Conservation (phyloP, 208 protist species). For the Plasmodiophora brassicae region DNA sequence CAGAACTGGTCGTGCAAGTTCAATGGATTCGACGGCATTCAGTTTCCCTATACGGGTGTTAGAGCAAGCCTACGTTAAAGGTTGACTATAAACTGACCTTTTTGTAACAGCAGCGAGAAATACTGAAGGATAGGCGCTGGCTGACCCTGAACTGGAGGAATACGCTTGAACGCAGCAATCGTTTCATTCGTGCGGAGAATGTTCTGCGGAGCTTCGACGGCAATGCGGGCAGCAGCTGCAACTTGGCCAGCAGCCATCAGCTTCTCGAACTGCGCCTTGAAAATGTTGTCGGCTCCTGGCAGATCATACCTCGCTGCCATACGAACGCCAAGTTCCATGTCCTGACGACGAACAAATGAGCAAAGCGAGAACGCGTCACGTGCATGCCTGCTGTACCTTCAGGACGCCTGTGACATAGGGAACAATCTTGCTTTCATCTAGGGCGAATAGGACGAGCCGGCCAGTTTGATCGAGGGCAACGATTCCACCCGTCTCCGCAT, state of each 20-base stretch:
- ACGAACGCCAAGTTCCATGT: constrained; percentile 84
- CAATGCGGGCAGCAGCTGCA: constrained; percentile 87
- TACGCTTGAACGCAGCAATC: constrained; percentile 82
- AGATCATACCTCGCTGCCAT: constrained; percentile 91
- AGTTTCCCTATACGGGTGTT: constrained; percentile 59
- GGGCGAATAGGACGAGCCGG: constrained; percentile 60
- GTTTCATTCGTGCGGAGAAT: constrained; percentile 90
- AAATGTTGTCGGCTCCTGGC: constrained; percentile 92
- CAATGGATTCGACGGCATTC: constrained; percentile 93
- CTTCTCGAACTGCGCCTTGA: constrained; percentile 87
- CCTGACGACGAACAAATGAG: constrained; percentile 71
- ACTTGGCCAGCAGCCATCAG: constrained; percentile 78
- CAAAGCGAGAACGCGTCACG: no score
- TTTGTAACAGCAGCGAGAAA: background rate
- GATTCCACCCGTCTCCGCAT: background rate
- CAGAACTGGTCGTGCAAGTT: constrained; percentile 90
- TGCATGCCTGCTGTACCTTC: background rate
- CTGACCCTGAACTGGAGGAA: constrained; percentile 60
- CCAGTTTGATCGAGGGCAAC: constrained; percentile 63
- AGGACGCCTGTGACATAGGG: background rate
- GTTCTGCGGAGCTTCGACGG: constrained; percentile 78
- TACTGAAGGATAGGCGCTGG: constrained; percentile 47
- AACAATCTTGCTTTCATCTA: constrained; percentile 46
- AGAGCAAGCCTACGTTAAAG: background rate
- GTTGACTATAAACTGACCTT: background rate